Evolutionary conservation across 2,329 filamentous ascomycete species (phyloP).

Genomic region (Penicillium sp.): DNA sequence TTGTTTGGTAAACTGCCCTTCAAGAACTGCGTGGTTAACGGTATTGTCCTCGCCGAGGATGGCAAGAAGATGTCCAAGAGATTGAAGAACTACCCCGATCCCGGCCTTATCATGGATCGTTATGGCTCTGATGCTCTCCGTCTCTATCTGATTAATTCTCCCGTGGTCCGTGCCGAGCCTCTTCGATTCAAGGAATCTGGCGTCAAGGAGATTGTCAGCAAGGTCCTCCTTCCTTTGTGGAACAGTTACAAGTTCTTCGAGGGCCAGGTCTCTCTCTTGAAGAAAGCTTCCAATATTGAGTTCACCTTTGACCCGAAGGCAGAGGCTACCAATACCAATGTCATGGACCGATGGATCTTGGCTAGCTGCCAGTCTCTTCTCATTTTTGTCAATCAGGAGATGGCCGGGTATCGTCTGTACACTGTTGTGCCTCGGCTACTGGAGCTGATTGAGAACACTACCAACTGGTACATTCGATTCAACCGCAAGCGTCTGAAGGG

Average conservation of each 20-base stretch:
- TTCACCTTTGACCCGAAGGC: slow-evolving; percentile 75
- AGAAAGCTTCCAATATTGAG: slow-evolving; percentile 76
- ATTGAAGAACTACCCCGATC: slow-evolving; percentile 93
- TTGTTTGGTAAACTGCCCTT: slow-evolving; percentile 82
- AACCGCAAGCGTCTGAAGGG: slow-evolving; percentile 90
- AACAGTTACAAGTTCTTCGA: slow-evolving; percentile 98
- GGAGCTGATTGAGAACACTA: slow-evolving; percentile 84
- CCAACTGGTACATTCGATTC: slow-evolving; percentile 98
- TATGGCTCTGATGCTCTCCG: slow-evolving; percentile 91
- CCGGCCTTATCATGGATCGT: slow-evolving; percentile 73
- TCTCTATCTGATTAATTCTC: slow-evolving; percentile 95
- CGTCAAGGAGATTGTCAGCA: slow-evolving; percentile 91
- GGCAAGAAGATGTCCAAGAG: slow-evolving; percentile 99
- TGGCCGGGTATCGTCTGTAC: slow-evolving; percentile 77
- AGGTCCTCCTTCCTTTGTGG: slow-evolving; percentile 87
- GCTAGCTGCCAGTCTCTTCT: slow-evolving; percentile 88
- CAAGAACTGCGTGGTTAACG: slow-evolving; percentile 95
- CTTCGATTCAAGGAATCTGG: slow-evolving; percentile 87
- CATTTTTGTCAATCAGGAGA: slow-evolving; percentile 88
- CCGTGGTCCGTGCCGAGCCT: slow-evolving; percentile 87
- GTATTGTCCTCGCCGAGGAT: slow-evolving; percentile 88
- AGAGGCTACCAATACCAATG: slow-evolving; percentile 75
- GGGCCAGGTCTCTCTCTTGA: slow-evolving; percentile 77
- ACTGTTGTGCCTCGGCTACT: slow-evolving; percentile 86
- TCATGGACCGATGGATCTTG: slow-evolving; percentile 95